Evolutionary conservation across 495 filamentous ascomycete species (phyloP).

Genomic region (Neurospora sp.): DNA sequence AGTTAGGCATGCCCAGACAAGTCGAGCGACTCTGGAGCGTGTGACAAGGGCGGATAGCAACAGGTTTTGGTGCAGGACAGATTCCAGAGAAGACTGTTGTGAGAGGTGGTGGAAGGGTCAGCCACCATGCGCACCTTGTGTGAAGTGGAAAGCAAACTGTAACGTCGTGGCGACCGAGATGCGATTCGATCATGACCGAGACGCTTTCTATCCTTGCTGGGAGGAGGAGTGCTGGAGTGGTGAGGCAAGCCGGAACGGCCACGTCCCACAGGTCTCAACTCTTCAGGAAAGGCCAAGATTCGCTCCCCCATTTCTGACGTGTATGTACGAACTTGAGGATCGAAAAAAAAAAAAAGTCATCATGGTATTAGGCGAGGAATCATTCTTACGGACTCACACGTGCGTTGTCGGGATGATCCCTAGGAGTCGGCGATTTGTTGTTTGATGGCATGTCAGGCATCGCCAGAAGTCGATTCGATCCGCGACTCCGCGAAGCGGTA

Average conservation of each 20-base stretch:
- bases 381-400: not conserved
- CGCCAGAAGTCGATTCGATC: not conserved
- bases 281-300: not conserved
- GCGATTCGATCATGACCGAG: not conserved
- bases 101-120: not conserved
- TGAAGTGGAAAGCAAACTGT: not conserved
- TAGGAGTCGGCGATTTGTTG: not conserved
- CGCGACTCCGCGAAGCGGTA: not conserved
- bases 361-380: not conserved
- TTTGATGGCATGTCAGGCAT: not conserved
- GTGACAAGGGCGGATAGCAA: not conserved
- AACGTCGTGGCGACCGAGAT: not conserved
- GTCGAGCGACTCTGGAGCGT: not conserved
- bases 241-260: not conserved
- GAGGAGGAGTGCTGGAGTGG: not conserved
- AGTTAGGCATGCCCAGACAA: not conserved
- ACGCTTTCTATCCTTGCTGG: not conserved
- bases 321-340: not conserved
- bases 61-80: not conserved
- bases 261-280: not conserved
- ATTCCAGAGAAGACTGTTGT: not conserved
- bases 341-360: not conserved
- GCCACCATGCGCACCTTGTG: not conserved
- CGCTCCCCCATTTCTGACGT: not conserved
- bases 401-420: not conserved